Evolutionary conservation across 257 asterid species (phyloP), one percentile per base, ranked within the genome.

Genomic region (Striga asiatica): DNA sequence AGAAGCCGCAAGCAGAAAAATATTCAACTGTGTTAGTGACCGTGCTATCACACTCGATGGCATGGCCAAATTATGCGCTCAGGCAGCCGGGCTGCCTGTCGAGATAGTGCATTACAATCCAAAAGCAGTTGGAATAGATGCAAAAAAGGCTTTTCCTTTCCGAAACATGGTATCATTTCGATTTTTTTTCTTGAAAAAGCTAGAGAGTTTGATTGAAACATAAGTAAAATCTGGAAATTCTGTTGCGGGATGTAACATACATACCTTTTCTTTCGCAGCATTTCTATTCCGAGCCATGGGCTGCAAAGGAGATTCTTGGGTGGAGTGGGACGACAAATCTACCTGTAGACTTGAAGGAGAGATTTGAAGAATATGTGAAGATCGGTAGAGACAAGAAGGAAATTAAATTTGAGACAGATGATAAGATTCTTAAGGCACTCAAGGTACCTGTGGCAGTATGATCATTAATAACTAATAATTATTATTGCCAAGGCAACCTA

Each of bases 41-140:
- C 96, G 95, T 5, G 98, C 96, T 10, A 94, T 91, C 65, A 86
- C 98, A 12, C 85, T 91, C 2, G 93, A 91, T 27, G 98, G 96
- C 14, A 76, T 87, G 82, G 96, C 95, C n/a, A 81, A 70, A 71
- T 69, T 79, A 11, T 91, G 96, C 17, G 98, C 94, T 27, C 51
- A 81, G 66, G 98, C 92, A 34, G 89, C 95, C 0, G 95, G 89
- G 14, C 60, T 65, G 25, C 78, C 96, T 16, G 89, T 84, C 53
- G 94, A 91, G 53, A 91, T 91, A 50, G 74, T 86, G 59, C 96
- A 91, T 60, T 91, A 84, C 54, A 94, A 91, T 43, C 98, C 96
- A 1, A 84, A 87, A 72, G 83, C 71, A 42, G 76, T 86, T 23
- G 98, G 98, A 53, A 19, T 78, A 12, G 96, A 86, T 29, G 94